Conservation (phyloP, 2,329 filamentous ascomycete genomes). For the Clarireedia sp. region DNA sequence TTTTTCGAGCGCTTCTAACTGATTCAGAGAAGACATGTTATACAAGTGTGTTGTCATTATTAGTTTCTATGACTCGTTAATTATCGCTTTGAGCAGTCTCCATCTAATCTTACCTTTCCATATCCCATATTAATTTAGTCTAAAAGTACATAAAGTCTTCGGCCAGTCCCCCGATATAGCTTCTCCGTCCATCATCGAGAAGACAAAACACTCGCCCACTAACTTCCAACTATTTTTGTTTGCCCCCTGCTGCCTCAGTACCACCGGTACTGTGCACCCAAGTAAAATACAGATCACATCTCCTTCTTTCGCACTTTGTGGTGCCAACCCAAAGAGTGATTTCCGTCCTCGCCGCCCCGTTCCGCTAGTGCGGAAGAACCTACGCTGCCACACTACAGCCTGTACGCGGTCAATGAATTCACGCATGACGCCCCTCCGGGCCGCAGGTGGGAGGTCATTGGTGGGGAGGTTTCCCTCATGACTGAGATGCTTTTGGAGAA, state of each 20-base stretch:
- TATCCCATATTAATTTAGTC: background rate
- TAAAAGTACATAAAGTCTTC: background rate
- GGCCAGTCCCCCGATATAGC: background rate
- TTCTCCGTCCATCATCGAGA: slow-evolving; percentile 19
- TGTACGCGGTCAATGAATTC: slow-evolving; percentile 15
- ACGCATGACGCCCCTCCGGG: slow-evolving; percentile 1
- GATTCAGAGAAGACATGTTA: too few species aligned
- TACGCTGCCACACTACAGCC: slow-evolving; percentile 13
- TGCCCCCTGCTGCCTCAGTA: slow-evolving; percentile 6
- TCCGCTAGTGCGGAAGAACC: slow-evolving; percentile 7
- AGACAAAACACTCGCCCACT: slow-evolving; percentile 18
- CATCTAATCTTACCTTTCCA: too few species aligned
- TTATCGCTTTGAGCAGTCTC: too few species aligned
- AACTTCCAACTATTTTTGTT: slow-evolving; percentile 1
- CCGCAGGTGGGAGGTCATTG: slow-evolving; percentile 4
- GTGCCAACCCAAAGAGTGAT: slow-evolving; percentile 9
- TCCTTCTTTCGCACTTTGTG: background rate
- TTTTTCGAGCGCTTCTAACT: too few species aligned
- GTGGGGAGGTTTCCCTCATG: slow-evolving; percentile 11
- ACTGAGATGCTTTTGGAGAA: slow-evolving; percentile 2
- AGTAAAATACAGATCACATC: slow-evolving; percentile 20
- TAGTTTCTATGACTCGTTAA: too few species aligned
- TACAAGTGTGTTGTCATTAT: too few species aligned
- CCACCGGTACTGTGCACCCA: slow-evolving; percentile 21
- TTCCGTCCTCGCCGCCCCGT: background rate